Evolutionary conservation across 23 red algal species (phyloP).

Genomic region (Gracilariopsis chorda): DNA sequence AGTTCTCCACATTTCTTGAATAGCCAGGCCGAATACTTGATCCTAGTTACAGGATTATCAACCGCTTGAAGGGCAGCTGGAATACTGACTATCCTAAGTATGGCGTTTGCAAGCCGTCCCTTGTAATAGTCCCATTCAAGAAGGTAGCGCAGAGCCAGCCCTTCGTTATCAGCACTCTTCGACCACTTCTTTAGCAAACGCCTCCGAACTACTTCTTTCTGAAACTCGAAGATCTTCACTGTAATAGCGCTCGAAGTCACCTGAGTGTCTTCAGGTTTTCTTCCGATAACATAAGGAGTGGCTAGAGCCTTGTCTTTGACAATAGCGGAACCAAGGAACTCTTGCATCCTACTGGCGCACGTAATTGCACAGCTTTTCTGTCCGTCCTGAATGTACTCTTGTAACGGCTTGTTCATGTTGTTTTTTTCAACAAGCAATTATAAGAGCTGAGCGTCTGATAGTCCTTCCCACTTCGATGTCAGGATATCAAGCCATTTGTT

Average conservation of each 20-base stretch:
- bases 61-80: slow-evolving; percentile 91
- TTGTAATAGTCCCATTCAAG: slow-evolving; percentile 99
- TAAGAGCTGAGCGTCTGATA: slow-evolving; percentile 74
- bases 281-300: slow-evolving; percentile 83
- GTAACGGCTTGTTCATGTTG: slow-evolving; percentile 89
- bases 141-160: slow-evolving; percentile 58
- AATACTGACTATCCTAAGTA: slow-evolving; percentile 94
- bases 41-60: slow-evolving; percentile 80
- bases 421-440: slow-evolving; percentile 94
- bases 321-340: slow-evolving; percentile 82
- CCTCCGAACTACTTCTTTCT: slow-evolving; percentile 34
- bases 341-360: slow-evolving; percentile 87
- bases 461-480: slow-evolving; percentile 64
- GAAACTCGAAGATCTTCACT: slow-evolving; percentile 86
- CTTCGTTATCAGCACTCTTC: slow-evolving; percentile 44
- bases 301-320: slow-evolving; percentile 83
- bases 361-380: slow-evolving; percentile 97
- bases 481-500: slow-evolving; percentile 93
- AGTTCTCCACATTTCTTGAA: slow-evolving; percentile 68
- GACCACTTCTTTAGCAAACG: slow-evolving; percentile 80
- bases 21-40: slow-evolving; percentile 91
- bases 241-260: slow-evolving; percentile 91
- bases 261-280: slow-evolving; percentile 73
- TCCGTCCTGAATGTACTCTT: slow-evolving; percentile 73
- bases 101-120: slow-evolving; percentile 73